phyloP scores from a whole-genome alignment of 352 stramenopile species.

The Phytophthora tubulina region DNA sequence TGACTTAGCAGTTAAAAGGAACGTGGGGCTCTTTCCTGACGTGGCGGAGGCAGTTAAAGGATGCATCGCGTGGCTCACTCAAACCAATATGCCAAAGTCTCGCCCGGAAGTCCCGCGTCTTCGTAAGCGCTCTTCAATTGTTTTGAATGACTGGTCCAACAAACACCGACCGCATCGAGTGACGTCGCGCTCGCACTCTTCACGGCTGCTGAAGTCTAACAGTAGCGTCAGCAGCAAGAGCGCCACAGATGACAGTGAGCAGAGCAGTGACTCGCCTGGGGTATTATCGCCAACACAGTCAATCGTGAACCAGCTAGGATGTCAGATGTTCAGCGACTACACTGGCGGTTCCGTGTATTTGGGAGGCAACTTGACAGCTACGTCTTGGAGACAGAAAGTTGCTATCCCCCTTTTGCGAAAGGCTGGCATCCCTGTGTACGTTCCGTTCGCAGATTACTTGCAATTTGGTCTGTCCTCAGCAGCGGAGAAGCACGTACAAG shows the following conservation, averaged over 20 bases:
- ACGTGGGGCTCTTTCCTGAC: conserved; percentile 64
- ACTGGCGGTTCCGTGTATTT: conserved; percentile 74
- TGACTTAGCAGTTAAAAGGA: conserved; percentile 60
- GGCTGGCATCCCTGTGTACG: conserved; percentile 80
- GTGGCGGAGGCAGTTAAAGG: conserved; percentile 55
- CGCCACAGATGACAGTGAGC: conserved; percentile 41
- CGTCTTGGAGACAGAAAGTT: conserved; percentile 79
- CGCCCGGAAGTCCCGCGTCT: conserved; percentile 58
- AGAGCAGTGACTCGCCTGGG: conserved; percentile 22
- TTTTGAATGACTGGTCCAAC: conserved; percentile 74
- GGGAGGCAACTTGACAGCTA: conserved; percentile 76
- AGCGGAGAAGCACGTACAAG: conserved; percentile 40
- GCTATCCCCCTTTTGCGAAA: conserved; percentile 78
- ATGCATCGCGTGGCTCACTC: conserved; percentile 61
- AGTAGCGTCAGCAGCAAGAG: conserved; percentile 51
- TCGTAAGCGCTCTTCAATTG: conserved; percentile 82
- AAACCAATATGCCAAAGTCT: conserved; percentile 58
- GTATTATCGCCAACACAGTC: conserved; percentile 32
- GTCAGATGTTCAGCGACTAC: conserved; percentile 56
- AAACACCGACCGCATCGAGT: conserved; percentile 58
- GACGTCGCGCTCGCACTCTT: conserved; percentile 76
- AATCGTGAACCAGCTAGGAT: conserved; percentile 56
- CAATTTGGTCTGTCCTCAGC: conserved; percentile 63
- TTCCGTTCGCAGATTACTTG: conserved; percentile 79
- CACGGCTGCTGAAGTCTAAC: conserved; percentile 51